Evolutionary conservation across 495 filamentous ascomycete genomes (phyloP).

Genomic region (Lasiosphaeria miniovina): DNA sequence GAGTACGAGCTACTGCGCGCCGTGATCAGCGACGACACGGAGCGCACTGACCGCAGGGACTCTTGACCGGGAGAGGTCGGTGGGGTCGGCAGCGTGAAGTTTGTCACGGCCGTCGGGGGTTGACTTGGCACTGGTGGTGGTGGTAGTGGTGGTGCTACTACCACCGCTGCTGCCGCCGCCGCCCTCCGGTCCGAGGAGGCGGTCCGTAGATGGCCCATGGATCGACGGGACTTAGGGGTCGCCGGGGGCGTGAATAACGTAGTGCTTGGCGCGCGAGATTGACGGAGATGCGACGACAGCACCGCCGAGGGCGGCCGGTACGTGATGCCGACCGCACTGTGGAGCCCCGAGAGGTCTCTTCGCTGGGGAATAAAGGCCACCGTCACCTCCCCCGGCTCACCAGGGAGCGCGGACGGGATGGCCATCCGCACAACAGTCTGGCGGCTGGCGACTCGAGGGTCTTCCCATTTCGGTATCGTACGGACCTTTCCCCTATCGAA

Average conservation of each 20-base stretch:
- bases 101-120: conserved; percentile 26
- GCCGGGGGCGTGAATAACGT: conserved; percentile 27
- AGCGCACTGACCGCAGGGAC: conserved; percentile 34
- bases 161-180: neutral
- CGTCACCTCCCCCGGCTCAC: conserved; percentile 59
- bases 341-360: conserved; percentile 57
- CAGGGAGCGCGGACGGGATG: conserved; percentile 46
- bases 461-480: conserved; percentile 51
- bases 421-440: conserved; percentile 33
- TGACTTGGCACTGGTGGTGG: too few relatives aligned
- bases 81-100: conserved; percentile 23
- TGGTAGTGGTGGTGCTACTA: too few relatives aligned
- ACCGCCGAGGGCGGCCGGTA: conserved; percentile 53
- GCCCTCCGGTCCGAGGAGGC: conserved; percentile 30
- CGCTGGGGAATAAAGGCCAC: conserved; percentile 62
- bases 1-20: conserved; percentile 2
- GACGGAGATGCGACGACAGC: conserved; percentile 15
- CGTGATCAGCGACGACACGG: conserved; percentile 26
- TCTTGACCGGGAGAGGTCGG: conserved; percentile 14
- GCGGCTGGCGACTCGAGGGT: conserved; percentile 43
- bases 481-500: conserved; percentile 55
- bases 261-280: conserved; percentile 9
- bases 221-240: conserved; percentile 25
- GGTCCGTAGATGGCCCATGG: conserved; percentile 43
- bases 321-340: conserved; percentile 68